Percentiles rank a stretch among this genome's conserved stretches.
phyloP scores from a whole-genome alignment of 2,329 filamentous ascomycete species.

The Xylariaceae sp. region DNA sequence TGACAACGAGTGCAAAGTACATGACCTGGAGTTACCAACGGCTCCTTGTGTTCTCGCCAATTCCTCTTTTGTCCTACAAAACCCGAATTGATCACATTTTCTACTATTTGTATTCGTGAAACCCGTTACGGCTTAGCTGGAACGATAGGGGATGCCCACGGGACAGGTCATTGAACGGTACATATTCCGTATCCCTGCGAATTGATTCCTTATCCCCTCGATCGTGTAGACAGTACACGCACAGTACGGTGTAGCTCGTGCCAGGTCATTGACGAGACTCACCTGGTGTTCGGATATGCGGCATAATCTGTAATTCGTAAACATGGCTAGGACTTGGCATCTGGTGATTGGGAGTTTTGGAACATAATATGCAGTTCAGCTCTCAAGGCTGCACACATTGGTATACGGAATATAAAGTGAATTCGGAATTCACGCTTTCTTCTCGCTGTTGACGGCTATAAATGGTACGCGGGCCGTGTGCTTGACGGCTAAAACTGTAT shows the following conservation, averaged over 20 bases:
- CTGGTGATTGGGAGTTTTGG: constrained; percentile 6
- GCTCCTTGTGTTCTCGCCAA: not conserved
- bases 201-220: too few relatives aligned
- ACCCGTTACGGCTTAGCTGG: not conserved
- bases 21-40: not conserved
- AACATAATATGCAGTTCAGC: not conserved
- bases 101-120: not conserved
- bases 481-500: not conserved
- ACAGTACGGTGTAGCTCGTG: not conserved
- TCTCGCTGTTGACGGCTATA: too few relatives aligned
- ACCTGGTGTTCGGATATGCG: constrained; percentile 19
- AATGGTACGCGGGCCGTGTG: too few relatives aligned
- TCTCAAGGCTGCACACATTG: not conserved
- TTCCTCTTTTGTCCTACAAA: not conserved
- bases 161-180: not conserved
- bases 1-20: not conserved
- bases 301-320: constrained; percentile 6
- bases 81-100: not conserved
- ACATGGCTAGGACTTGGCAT: constrained; percentile 6
- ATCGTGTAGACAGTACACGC: not conserved
- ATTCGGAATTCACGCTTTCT: too few relatives aligned
- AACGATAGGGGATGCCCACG: not conserved
- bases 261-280: not conserved
- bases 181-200: not conserved
- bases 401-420: too few relatives aligned